Evolutionary conservation across 2,329 filamentous ascomycete genomes (phyloP).

Genomic region (Stemphylium beticola): DNA sequence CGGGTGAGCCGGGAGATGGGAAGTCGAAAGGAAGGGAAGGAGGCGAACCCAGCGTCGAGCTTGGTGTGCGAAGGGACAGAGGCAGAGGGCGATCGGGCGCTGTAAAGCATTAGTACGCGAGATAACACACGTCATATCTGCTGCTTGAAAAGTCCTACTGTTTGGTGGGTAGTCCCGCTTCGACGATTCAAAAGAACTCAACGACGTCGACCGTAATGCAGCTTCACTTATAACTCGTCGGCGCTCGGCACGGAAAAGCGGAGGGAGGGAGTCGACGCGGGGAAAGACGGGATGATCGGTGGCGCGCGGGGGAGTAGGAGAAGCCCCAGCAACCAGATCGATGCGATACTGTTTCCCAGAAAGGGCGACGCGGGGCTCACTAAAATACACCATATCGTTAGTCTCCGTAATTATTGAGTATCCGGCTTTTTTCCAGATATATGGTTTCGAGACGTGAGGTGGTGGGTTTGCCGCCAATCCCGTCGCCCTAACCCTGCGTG

Average conservation of each 20-base stretch:
- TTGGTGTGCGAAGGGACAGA: slow-evolving; percentile 22
- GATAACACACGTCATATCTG: background rate
- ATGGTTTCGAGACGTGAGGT: background rate
- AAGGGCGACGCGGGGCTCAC: background rate
- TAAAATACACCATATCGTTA: slow-evolving; percentile 1
- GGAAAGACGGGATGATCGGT: background rate
- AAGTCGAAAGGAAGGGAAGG: slow-evolving; percentile 3
- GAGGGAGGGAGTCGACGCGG: background rate
- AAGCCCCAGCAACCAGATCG: background rate
- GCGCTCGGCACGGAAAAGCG: background rate
- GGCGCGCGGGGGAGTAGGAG: background rate
- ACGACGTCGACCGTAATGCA: background rate
- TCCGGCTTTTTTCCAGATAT: background rate
- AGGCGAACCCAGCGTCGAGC: slow-evolving; percentile 9
- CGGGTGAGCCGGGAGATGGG: background rate
- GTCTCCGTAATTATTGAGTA: background rate
- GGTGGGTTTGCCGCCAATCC: background rate
- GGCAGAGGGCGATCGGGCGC: slow-evolving; percentile 39
- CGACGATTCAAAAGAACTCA: background rate
- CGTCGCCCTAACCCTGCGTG: background rate
- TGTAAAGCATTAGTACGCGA: slow-evolving; percentile 7
- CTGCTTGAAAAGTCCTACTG: slow-evolving; percentile 4
- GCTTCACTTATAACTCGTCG: background rate
- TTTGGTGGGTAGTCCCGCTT: slow-evolving; percentile 17
- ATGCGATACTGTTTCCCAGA: background rate